Evolutionary conservation across 2,329 filamentous ascomycete genomes (phyloP), one percentile per base, ranked within the genome.

Genomic region (Colletotrichum spaethianum): DNA sequence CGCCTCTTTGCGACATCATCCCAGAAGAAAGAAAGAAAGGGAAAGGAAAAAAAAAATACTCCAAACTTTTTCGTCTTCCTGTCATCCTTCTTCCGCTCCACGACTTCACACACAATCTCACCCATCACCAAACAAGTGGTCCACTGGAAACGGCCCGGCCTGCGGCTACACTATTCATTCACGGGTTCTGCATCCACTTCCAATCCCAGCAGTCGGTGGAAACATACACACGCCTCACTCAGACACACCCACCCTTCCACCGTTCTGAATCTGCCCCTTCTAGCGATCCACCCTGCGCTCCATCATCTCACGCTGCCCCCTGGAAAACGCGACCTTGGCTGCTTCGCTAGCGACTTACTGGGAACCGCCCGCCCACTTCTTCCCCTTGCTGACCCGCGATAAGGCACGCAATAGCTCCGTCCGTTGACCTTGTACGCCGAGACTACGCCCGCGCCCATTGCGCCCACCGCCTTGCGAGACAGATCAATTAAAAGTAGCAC

Each of bases 401-500:
- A 73, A 73, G 67, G 70, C 70, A 73, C 70, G 70, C 67, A 70
- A 73, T 72, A 70, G 70, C 69, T 72, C 65, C 65, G 60, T 72
- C 59, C 53, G 69, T 52, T 57, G 69, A 59, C 70, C 70, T 72
- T 72, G 66, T 40, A 55, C 70, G 52, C 70, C 70, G 67, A 73
- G 62, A 72, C 56, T 36, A 73, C 57, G 62, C 68, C 55, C 61
- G 67, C 67, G 48, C 62, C 48, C 67, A 46, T 50, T 46, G 70
- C 42, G 52, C 67, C 67, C 57, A 69, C 70, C 67, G 67, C 50
- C 70, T 60, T 72, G 62, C 56, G 56, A 72, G 63, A 76, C 77
- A 77, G 75, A 67, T 77, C 65, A 77, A 80, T 81, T 81, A 82
- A 82, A 79, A 77, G 76, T 74, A 73, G 70, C 73, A 48, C 50